phyloP scores from a whole-genome alignment of 768 basidiomycete genomes.

The Chlorophyllum brunneum region DNA sequence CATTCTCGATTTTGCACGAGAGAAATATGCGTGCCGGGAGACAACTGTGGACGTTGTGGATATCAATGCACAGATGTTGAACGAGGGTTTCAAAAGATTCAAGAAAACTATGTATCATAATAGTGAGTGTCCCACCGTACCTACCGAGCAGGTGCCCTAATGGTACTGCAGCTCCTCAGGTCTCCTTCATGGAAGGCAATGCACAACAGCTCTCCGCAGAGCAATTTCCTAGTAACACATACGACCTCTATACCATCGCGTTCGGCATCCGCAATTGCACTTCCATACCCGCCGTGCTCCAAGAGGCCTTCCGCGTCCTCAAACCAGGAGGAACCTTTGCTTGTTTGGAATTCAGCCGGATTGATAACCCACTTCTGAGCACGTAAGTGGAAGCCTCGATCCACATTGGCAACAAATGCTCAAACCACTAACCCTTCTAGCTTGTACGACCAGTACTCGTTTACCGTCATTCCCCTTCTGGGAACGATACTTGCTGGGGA shows the following conservation, averaged over 20 bases:
- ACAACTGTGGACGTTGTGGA: conserved; percentile 88
- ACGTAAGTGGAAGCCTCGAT: conserved; percentile 50
- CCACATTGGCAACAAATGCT: neutral
- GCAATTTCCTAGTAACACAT: conserved; percentile 75
- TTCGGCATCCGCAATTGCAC: conserved; percentile 99
- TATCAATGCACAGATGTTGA: conserved; percentile 93
- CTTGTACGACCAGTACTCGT: conserved; percentile 92
- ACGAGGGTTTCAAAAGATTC: conserved; percentile 85
- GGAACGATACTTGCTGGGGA: conserved; percentile 98
- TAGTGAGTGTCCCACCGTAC: conserved; percentile 48
- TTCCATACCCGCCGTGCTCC: conserved; percentile 80
- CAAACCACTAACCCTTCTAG: conserved; percentile 36
- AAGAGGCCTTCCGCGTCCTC: conserved; percentile 88
- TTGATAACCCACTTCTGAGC: conserved; percentile 81
- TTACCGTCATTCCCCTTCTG: conserved; percentile 89
- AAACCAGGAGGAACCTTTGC: conserved; percentile 96
- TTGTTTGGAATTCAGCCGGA: conserved; percentile 94
- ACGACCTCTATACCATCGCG: conserved; percentile 97
- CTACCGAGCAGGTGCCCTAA: conserved; percentile 2
- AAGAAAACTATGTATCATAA: conserved; percentile 98
- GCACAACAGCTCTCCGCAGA: conserved; percentile 72
- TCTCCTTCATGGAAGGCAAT: conserved; percentile 90
- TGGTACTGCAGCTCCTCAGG: conserved; percentile 69
- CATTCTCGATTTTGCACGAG: conserved; percentile 86
- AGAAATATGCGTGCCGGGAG: conserved; percentile 87